Evolutionary conservation across 2,329 filamentous ascomycete genomes (phyloP).

Genomic region (Fusarium proliferatum): DNA sequence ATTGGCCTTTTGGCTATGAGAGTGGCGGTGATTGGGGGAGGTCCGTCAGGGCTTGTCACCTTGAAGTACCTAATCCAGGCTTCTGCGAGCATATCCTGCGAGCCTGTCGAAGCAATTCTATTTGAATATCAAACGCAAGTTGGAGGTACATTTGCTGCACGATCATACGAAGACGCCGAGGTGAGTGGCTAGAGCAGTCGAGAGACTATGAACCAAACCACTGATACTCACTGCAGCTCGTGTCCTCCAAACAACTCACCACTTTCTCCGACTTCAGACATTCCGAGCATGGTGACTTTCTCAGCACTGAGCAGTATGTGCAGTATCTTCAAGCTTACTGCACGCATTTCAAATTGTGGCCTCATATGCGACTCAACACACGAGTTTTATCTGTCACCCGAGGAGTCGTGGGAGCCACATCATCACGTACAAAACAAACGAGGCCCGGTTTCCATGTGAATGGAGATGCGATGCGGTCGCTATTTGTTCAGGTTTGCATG

Average conservation of each 20-base stretch:
- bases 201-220: not conserved
- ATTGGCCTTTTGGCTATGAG: not conserved
- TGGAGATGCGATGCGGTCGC: constrained; percentile 7
- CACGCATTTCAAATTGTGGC: not conserved
- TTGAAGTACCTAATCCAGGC: not conserved
- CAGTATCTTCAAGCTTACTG: not conserved
- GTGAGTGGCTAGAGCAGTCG: too few species aligned
- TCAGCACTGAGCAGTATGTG: not conserved
- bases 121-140: not conserved
- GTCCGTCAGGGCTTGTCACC: not conserved
- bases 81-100: not conserved
- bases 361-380: not conserved
- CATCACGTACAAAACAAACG: not conserved
- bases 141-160: not conserved
- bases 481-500: not conserved
- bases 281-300: not conserved
- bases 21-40: not conserved
- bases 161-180: not conserved
- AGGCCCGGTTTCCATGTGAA: not conserved
- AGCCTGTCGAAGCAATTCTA: not conserved
- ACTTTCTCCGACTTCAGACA: constrained; percentile 1
- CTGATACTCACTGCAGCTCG: not conserved
- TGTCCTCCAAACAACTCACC: not conserved
- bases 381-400: not conserved
- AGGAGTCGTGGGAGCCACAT: not conserved